These are phyloP conservation scores for Russula lepida DNA, from an alignment of 768 basidiomycete species.

Conservation along the genomic window DNA sequence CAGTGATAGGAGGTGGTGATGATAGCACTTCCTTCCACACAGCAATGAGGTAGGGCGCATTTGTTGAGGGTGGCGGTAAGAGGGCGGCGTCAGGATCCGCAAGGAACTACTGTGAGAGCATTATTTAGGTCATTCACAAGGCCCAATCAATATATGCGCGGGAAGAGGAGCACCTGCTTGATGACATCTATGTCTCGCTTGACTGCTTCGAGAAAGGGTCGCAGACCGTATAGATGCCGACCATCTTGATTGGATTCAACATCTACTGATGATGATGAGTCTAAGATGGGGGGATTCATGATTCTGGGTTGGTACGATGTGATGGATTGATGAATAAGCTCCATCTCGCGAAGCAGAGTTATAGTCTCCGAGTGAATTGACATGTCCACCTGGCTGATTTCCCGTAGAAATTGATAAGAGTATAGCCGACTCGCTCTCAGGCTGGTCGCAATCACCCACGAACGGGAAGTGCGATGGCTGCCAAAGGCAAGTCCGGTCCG, in stretches of 20 bases:
- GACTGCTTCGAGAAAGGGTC: conserved; percentile 35
- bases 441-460: not conserved
- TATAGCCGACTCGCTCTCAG: not conserved
- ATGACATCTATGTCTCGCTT: conserved; percentile 36
- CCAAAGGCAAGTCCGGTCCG: conserved; percentile 14
- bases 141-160: conserved; percentile 5
- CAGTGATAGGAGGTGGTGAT: conserved; percentile 48
- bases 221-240: conserved; percentile 32
- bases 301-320: conserved; percentile 23
- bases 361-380: conserved; percentile 25
- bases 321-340: conserved; percentile 24
- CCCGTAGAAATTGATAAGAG: not conserved
- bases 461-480: not conserved
- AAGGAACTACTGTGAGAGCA: conserved; percentile 50
- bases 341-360: conserved; percentile 23
- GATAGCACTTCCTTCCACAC: conserved; percentile 74
- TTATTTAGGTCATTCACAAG: not conserved
- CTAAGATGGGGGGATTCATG: conserved; percentile 30
- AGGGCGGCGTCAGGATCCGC: conserved; percentile 36
- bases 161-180: conserved; percentile 30
- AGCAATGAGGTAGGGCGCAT: conserved; percentile 71
- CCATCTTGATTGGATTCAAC: conserved; percentile 10
- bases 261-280: conserved; percentile 29
- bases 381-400: not conserved
- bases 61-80: conserved; percentile 55